phyloP scores from a whole-genome alignment of 352 stramenopile genomes.

The Globisporangium uncinulatum region DNA sequence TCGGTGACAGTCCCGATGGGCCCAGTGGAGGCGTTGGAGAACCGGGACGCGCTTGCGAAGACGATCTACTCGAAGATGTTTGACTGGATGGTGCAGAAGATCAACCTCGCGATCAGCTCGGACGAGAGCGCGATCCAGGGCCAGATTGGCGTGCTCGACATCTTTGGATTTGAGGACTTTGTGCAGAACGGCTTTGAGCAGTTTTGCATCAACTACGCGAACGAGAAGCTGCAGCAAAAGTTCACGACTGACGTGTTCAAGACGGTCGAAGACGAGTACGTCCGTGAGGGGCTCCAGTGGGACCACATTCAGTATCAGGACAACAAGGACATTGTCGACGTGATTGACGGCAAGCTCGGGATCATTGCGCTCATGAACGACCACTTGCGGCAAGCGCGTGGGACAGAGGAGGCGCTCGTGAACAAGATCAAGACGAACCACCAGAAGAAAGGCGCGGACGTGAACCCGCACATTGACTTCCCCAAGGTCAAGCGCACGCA shows the following conservation, averaged over 20 bases:
- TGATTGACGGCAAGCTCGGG: slow-evolving; percentile 92
- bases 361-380: slow-evolving; percentile 89
- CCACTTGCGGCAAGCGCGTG: slow-evolving; percentile 77
- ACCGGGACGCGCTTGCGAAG: slow-evolving; percentile 95
- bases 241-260: slow-evolving; percentile 96
- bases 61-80: slow-evolving; percentile 98
- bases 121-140: slow-evolving; percentile 63
- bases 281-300: slow-evolving; percentile 96
- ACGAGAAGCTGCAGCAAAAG: slow-evolving; percentile 91
- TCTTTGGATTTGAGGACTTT: slow-evolving; percentile 99
- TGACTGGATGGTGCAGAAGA: slow-evolving; percentile 94
- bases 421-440: slow-evolving; percentile 87
- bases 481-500: slow-evolving; percentile 86
- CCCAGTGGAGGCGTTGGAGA: slow-evolving; percentile 89
- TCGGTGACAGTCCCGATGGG: slow-evolving; percentile 80
- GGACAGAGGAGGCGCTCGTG: slow-evolving; percentile 83
- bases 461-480: slow-evolving; percentile 81
- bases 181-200: slow-evolving; percentile 91
- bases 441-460: slow-evolving; percentile 57
- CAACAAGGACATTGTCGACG: slow-evolving; percentile 96
- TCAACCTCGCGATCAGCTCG: slow-evolving; percentile 83
- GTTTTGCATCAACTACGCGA: slow-evolving; percentile 93
- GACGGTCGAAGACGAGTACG: slow-evolving; percentile 97
- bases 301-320: slow-evolving; percentile 98
- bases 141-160: slow-evolving; percentile 96